phyloP scores from a whole-genome alignment of 495 filamentous ascomycete genomes.

The Hypoxylon trugodes region DNA sequence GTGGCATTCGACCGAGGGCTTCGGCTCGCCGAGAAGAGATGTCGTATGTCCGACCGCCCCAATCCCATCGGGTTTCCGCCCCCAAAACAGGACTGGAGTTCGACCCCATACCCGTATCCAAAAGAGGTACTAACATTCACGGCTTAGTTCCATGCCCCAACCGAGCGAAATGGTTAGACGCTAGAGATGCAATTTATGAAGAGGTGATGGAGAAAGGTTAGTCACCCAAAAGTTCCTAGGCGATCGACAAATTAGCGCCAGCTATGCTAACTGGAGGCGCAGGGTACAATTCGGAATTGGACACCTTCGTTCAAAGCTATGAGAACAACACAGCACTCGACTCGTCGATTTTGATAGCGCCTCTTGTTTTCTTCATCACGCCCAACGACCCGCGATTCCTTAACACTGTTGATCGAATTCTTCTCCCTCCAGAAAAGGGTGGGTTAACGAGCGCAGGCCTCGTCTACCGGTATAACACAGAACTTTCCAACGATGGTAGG shows the following conservation, averaged over 20 bases:
- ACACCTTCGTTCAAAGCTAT: slow-evolving; percentile 75
- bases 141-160: slow-evolving; percentile 78
- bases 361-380: slow-evolving; percentile 77
- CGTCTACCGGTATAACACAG: slow-evolving; percentile 75
- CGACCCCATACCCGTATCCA: too few relatives aligned
- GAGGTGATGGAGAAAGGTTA: slow-evolving; percentile 72
- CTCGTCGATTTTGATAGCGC: slow-evolving; percentile 74
- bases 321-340: slow-evolving; percentile 72
- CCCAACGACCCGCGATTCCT: slow-evolving; percentile 77
- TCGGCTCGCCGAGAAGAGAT: slow-evolving; percentile 73
- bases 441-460: slow-evolving; percentile 74
- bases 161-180: slow-evolving; percentile 66
- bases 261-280: background rate
- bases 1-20: slow-evolving; percentile 77
- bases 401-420: slow-evolving; percentile 72
- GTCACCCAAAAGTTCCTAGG: background rate
- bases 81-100: too few relatives aligned
- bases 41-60: too few relatives aligned
- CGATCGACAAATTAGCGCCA: background rate
- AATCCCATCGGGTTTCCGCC: too few relatives aligned
- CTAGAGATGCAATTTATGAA: slow-evolving; percentile 71
- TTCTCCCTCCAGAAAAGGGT: slow-evolving; percentile 72
- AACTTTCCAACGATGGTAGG: slow-evolving; percentile 71
- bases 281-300: slow-evolving; percentile 69
- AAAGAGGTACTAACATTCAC: too few relatives aligned